A percentile compares a stretch with the other conserved stretches of the same genome.
These are phyloP conservation scores for Vitis rotundifolia DNA, from an alignment of 164 flowering plant species.

Conservation along the genomic window DNA sequence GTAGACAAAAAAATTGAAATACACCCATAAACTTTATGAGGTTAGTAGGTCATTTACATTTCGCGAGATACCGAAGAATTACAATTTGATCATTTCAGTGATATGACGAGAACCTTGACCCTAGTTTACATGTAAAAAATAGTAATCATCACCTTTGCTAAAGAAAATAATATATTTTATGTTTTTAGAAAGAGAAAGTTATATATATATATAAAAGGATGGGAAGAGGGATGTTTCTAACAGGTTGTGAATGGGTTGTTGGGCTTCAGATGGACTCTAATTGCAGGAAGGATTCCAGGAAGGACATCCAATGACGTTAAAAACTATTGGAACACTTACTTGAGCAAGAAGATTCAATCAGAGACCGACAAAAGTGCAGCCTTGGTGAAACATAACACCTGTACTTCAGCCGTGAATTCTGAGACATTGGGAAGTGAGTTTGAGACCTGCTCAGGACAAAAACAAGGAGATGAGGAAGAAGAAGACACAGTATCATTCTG, in stretches of 20 bases:
- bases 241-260: background rate
- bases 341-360: conserved; percentile 7
- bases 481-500: conserved; percentile 1
- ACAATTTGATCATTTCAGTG: no score
- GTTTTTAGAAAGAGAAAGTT: no score
- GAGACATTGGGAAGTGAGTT: background rate
- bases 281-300: conserved; percentile 13
- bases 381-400: background rate
- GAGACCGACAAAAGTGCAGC: background rate
- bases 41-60: no score
- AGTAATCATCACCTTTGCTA: no score
- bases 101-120: no score
- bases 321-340: conserved; percentile 10
- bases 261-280: conserved; percentile 10
- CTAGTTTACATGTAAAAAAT: no score
- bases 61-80: no score
- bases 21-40: no score
- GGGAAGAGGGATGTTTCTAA: background rate
- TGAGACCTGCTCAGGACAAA: background rate
- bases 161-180: no score
- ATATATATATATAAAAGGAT: no score
- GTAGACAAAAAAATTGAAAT: no score
- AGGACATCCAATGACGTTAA: conserved; percentile 8
- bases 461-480: background rate
- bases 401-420: background rate